Base-by-base conservation (phyloP, 768 basidiomycete species). In the Suillus decipiens region DNA sequence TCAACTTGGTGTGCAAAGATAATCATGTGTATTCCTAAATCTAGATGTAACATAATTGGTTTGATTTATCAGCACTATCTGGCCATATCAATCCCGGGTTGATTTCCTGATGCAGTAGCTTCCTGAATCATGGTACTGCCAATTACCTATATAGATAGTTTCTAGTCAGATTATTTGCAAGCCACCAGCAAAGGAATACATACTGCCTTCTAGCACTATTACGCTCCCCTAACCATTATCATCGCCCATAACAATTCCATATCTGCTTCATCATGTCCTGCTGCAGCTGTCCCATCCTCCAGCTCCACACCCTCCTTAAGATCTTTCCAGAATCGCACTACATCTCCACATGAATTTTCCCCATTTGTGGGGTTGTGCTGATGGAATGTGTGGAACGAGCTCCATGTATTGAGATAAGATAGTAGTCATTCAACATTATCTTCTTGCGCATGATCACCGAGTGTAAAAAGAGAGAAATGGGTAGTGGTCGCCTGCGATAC, bases 291-390 rank as follows among this genome's bases (percentile, higher is more conserved):
- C 33, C 70, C 67, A 34, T 62, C 67, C 41, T 56, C 66, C 48
- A 72, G 70, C 55, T 69, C 73, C 10, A 69, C 78, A 0, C 72
- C 80, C 53, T 79, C 77, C 65, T 82, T 77, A 58, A 90, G 68
- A 57, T 78, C 73, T 64, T 82, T 81, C 84, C 85, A 85, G 67
- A 90, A 88, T 15, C 89, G 78, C 65, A 83, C 77, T 10, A 93
- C 82, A 71, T 89, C 86, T 1, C 89, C 88, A 24, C 86, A 85
- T 0, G 71, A 64, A 31, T 77, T 72, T 48, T 70, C 66, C 14
- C 60, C 63, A 68, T 93, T 89, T 36, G 83, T 79, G 0, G 90
- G 89, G 69, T 86, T 81, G 12, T 69, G 69, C 65, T 89, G 87
- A 64, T 86, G 84, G 72, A 83, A 93, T 5, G 14, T 39, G 12